Base-by-base conservation (phyloP, 805 yeast species). In the Wickerhamiella brachini region DNA sequence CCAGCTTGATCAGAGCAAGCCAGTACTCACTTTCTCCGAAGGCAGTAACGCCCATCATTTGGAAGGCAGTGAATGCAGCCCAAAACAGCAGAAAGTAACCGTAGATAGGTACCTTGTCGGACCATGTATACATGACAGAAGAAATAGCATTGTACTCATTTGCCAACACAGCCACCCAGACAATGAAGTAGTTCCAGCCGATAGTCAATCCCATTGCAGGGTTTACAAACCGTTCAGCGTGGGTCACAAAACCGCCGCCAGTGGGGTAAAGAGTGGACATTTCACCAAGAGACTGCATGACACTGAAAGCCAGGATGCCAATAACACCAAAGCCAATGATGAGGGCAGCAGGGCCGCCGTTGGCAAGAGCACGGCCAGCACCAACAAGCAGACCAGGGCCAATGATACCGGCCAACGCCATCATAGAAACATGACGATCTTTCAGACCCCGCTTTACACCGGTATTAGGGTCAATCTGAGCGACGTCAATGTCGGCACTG, bases 331-430 rank as follows among this genome's bases (percentile, higher is more conserved):
- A 77, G 26, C 77, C 75, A 44, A 77, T 65, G 37, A 77, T 57
- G 50, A 77, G 62, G 1, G 80, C 74, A 4, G 73, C 77, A 7
- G 78, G 77, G 9, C 79, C 79, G 49, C 78, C 78, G 9, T 59
- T 59, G 29, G 69, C 64, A 42, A 78, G 65, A 5, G 80, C 73
- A 34, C 71, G 71, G 15, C 80, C 79, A 1, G 78, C 70, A 29
- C 79, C 76, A 31, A 86, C 83, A 54, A 86, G 79, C 49, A 86
- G 71, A 61, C 93, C 95, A 8, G 90, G 81, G 59, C 95, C 95
- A 57, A 85, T 84, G 53, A 83, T 76, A 44, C 90, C 89, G 57
- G 90, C 93, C 54, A 85, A 71, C 48, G 93, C 88, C 67, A 85
- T 85, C 86, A 83, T 80, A 54, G 81, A 80, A 57, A 85, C 66